Conservation (phyloP, 2,329 filamentous ascomycete genomes). For the Fusarium ambrosium region DNA sequence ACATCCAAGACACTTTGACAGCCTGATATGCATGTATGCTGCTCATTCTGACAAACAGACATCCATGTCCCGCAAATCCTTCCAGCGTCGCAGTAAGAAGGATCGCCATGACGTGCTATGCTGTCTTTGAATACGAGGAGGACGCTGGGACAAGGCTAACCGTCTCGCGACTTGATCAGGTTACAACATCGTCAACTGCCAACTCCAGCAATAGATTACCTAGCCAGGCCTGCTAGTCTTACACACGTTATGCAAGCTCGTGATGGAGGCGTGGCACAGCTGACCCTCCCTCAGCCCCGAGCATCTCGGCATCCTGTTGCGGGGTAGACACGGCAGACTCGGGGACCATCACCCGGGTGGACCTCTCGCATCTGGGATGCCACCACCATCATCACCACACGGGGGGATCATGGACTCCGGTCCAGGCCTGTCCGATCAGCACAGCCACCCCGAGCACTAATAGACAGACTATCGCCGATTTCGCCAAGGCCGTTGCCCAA, state of each 20-base stretch:
- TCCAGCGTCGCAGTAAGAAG: neutral
- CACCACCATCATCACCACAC: slow-evolving; percentile 6
- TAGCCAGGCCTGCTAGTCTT: neutral
- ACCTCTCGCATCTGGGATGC: neutral
- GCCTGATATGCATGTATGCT: neutral
- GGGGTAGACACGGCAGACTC: slow-evolving; percentile 18
- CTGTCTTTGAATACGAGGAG: slow-evolving; percentile 24
- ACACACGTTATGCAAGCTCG: slow-evolving; percentile 1
- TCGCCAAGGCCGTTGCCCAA: slow-evolving; percentile 6
- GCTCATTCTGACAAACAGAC: slow-evolving; percentile 5
- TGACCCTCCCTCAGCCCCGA: slow-evolving; percentile 29
- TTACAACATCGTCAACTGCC: neutral
- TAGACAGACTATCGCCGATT: neutral
- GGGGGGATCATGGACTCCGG: slow-evolving; percentile 9
- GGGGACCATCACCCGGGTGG: neutral
- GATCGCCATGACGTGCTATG: neutral
- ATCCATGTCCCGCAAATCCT: slow-evolving; percentile 6
- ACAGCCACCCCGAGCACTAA: slow-evolving; percentile 15
- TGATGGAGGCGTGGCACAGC: slow-evolving; percentile 24
- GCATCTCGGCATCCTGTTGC: slow-evolving; percentile 9
- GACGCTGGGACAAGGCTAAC: slow-evolving; percentile 1
- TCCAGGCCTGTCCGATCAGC: slow-evolving; percentile 12
- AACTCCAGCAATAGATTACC: neutral
- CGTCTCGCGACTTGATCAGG: neutral
- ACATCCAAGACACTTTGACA: neutral